Evolutionary conservation across 495 filamentous ascomycete species (phyloP).

Genomic region (Neurospora sp.): DNA sequence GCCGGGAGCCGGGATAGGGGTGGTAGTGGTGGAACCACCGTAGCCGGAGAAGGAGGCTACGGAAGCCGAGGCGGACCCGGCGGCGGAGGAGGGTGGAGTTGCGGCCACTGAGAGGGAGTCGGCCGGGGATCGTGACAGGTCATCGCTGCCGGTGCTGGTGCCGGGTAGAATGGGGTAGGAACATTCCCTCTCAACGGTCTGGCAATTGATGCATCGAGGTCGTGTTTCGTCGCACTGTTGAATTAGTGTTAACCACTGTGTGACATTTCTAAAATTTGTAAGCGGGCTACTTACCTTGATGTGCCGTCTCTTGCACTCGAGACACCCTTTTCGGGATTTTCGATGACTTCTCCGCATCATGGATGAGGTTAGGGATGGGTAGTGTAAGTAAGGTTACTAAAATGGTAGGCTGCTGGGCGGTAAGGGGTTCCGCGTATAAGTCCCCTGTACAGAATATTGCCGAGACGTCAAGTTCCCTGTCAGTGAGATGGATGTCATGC

Average conservation of each 20-base stretch:
- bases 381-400: background rate
- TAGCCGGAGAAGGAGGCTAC: background rate
- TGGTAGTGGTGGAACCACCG: background rate
- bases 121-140: background rate
- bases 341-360: slow-evolving; percentile 37
- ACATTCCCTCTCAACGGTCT: slow-evolving; percentile 20
- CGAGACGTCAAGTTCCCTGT: background rate
- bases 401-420: background rate
- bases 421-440: background rate
- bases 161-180: slow-evolving; percentile 12
- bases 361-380: background rate
- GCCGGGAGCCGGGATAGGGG: background rate
- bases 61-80: slow-evolving; percentile 1
- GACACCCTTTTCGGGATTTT: slow-evolving; percentile 48
- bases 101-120: background rate
- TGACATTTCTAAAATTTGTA: background rate
- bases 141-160: background rate
- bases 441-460: background rate
- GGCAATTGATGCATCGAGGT: slow-evolving; percentile 25
- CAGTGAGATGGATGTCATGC: background rate
- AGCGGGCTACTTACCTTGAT: slow-evolving; percentile 35
- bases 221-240: slow-evolving; percentile 25
- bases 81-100: slow-evolving; percentile 1
- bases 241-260: background rate
- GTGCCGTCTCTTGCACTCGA: slow-evolving; percentile 47